A percentile compares a stretch with the other conserved stretches of the same genome.
phyloP scores from a whole-genome alignment of 441 rosid genomes.

The Pelargonium fulgidum region DNA sequence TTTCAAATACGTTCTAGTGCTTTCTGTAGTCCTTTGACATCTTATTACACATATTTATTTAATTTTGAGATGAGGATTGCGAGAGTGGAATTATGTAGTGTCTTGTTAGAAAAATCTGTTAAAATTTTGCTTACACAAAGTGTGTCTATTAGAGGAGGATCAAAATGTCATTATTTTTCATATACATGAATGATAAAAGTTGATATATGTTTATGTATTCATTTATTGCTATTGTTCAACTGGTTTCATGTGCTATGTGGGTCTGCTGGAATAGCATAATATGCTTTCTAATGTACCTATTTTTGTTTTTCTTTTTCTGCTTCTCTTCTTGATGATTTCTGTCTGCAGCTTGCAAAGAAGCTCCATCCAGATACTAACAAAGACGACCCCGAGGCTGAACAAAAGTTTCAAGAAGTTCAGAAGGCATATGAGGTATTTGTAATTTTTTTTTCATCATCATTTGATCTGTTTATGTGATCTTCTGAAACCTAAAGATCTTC shows the following conservation, averaged over 20 bases:
- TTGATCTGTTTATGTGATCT: not conserved
- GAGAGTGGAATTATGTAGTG: not conserved
- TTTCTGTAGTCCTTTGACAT: too few relatives aligned
- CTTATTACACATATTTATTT: too few relatives aligned
- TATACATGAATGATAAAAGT: not conserved
- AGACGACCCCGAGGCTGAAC: conserved; percentile 95
- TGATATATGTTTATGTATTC: not conserved
- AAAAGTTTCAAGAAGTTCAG: conserved; percentile 89
- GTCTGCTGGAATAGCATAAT: not conserved
- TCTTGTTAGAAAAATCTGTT: not conserved
- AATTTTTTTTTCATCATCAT: conserved; percentile 4
- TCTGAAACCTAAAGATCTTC: not conserved
- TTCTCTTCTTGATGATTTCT: not conserved
- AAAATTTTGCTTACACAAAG: not conserved
- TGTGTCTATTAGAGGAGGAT: not conserved
- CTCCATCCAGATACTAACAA: conserved; percentile 92
- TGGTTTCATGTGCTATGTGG: not conserved
- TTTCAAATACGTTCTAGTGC: not conserved
- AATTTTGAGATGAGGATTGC: not conserved
- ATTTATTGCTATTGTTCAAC: not conserved
- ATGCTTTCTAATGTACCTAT: not conserved
- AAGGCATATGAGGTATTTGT: conserved; percentile 82
- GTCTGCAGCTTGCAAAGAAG: conserved; percentile 74
- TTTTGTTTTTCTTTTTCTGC: not conserved
- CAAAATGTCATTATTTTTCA: too few relatives aligned